Percentiles rank a stretch among this genome's conserved stretches.
phyloP scores from a whole-genome alignment of 495 filamentous ascomycete species.

The Neurospora discreta region DNA sequence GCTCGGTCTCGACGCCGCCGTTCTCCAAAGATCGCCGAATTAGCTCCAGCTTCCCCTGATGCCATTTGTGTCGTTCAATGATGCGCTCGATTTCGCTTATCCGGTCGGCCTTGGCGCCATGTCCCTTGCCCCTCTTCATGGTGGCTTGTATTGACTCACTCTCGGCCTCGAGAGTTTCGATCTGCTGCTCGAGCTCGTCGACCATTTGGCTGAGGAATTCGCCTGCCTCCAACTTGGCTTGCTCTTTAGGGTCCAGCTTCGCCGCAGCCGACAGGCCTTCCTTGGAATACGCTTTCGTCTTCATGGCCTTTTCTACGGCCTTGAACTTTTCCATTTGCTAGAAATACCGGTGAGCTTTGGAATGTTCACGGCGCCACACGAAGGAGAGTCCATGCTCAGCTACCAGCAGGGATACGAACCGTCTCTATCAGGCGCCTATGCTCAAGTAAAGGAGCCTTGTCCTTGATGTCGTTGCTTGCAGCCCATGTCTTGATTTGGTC shows the following conservation, averaged over 20 bases:
- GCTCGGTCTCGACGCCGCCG: conserved; percentile 72
- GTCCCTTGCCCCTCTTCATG: conserved; percentile 89
- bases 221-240: conserved; percentile 75
- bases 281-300: conserved; percentile 98
- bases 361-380: not conserved
- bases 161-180: conserved; percentile 87
- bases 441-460: conserved; percentile 89
- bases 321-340: conserved; percentile 99
- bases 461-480: conserved; percentile 94
- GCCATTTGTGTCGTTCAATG: conserved; percentile 93
- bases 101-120: conserved; percentile 68
- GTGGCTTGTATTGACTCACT: conserved; percentile 75
- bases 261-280: conserved; percentile 84
- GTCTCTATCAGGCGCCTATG: conserved; percentile 92
- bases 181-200: conserved; percentile 87
- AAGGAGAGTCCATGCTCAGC: not conserved
- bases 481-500: conserved; percentile 99
- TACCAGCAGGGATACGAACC: conserved; percentile 37
- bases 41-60: conserved; percentile 83
- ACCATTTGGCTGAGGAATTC: conserved; percentile 80
- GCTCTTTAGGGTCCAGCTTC: conserved; percentile 89
- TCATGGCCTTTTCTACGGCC: conserved; percentile 99
- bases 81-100: conserved; percentile 73
- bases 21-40: conserved; percentile 85
- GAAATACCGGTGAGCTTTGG: conserved; percentile 15